These are phyloP conservation scores for Macrotyloma uniflorum DNA, from an alignment of 306 rosid species.

Conservation along the genomic window DNA sequence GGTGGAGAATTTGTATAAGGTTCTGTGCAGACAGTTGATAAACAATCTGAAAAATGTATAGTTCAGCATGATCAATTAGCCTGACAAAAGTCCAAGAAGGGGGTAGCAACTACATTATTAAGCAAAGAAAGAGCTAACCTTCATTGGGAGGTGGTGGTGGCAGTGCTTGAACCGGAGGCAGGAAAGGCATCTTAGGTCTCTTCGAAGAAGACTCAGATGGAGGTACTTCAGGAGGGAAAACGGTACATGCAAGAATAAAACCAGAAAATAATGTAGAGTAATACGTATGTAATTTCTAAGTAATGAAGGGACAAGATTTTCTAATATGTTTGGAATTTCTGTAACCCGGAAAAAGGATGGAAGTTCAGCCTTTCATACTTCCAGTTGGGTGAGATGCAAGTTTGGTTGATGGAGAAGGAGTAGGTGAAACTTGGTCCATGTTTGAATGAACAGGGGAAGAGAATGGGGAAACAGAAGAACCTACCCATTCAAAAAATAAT, in stretches of 20 bases:
- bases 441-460: conserved; percentile 41
- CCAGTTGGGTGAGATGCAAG: conserved; percentile 37
- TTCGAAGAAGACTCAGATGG: conserved; percentile 42
- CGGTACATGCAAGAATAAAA: conserved; percentile 35
- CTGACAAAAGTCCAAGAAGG: conserved; percentile 3
- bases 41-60: conserved; percentile 67
- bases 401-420: conserved; percentile 53
- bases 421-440: conserved; percentile 46
- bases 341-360: neutral
- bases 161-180: conserved; percentile 56
- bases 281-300: neutral
- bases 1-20: conserved; percentile 79
- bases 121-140: conserved; percentile 49
- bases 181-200: conserved; percentile 46
- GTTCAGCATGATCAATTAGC: conserved; percentile 25
- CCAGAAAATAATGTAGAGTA: conserved; percentile 19
- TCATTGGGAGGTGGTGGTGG: conserved; percentile 90
- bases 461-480: conserved; percentile 47
- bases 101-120: neutral
- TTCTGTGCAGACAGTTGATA: conserved; percentile 61
- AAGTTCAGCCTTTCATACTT: conserved; percentile 47
- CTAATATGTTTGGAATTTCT: neutral
- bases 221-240: conserved; percentile 48
- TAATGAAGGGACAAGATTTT: conserved; percentile 14
- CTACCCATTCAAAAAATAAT: conserved; percentile 30